phyloP scores from a whole-genome alignment of 257 asterid species.

The Paraleonurus japonicus region DNA sequence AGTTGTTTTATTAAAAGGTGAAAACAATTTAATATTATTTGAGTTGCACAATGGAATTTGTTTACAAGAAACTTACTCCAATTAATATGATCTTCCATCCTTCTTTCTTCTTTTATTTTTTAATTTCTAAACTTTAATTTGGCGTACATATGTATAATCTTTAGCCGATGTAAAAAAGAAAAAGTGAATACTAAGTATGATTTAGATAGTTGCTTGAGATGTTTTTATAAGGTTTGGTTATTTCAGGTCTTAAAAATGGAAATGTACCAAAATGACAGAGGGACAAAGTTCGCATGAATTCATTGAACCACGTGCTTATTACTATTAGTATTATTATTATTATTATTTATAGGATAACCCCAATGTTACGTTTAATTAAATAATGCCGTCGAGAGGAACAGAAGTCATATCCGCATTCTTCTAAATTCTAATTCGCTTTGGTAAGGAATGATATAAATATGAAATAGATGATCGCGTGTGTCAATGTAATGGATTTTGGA shows the following conservation, averaged over 20 bases:
- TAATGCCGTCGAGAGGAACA: not conserved
- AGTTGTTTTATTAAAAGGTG: too few relatives aligned
- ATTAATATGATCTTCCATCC: too few relatives aligned
- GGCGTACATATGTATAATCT: not conserved
- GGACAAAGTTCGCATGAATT: not conserved
- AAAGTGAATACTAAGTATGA: not conserved
- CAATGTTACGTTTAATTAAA: not conserved
- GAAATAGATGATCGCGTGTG: too few relatives aligned
- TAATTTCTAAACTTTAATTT: too few relatives aligned
- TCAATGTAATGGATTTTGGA: too few relatives aligned
- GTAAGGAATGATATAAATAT: too few relatives aligned
- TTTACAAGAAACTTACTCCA: too few relatives aligned
- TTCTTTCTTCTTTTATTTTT: too few relatives aligned
- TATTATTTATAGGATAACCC: not conserved
- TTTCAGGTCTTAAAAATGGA: not conserved
- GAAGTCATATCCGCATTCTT: not conserved
- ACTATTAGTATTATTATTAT: too few relatives aligned
- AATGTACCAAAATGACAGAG: not conserved
- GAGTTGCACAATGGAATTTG: too few relatives aligned
- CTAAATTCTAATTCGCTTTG: too few relatives aligned
- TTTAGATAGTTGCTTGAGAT: not conserved
- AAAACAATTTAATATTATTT: too few relatives aligned
- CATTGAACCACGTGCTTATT: not conserved
- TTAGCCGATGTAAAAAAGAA: not conserved
- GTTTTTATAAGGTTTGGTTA: slow-evolving; percentile 1